A percentile compares a stretch with the other conserved stretches of the same genome.
Conservation (phyloP, 1,139 yeast species). For the Geotrichum restrictum region DNA sequence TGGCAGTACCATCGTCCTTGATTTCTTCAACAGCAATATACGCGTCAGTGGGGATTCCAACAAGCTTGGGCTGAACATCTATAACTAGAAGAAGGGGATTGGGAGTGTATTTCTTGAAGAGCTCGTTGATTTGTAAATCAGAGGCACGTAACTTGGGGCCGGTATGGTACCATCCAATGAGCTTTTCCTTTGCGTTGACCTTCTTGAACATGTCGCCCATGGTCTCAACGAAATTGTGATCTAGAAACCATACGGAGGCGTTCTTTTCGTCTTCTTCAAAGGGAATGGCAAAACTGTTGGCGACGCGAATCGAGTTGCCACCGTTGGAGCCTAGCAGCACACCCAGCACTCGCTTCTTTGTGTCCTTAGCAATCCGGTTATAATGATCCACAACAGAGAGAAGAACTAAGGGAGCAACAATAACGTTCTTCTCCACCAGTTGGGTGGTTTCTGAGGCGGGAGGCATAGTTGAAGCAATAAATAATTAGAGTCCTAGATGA, state of each 20-base stretch:
- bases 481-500: background rate
- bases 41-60: constrained; percentile 94
- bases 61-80: constrained; percentile 76
- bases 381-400: constrained; percentile 94
- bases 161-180: constrained; percentile 98
- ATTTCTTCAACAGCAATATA: constrained; percentile 92
- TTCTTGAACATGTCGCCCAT: constrained; percentile 98
- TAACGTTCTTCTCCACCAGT: constrained; percentile 53
- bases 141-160: constrained; percentile 90
- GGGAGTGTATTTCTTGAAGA: constrained; percentile 76
- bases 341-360: constrained; percentile 85
- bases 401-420: constrained; percentile 93
- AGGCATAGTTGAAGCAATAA: constrained; percentile 16
- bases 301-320: constrained; percentile 44
- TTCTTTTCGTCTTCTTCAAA: constrained; percentile 95
- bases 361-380: constrained; percentile 70
- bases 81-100: constrained; percentile 86
- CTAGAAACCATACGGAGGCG: constrained; percentile 94
- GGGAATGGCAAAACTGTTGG: constrained; percentile 61
- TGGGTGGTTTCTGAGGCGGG: constrained; percentile 23
- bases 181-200: constrained; percentile 91
- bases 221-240: constrained; percentile 90
- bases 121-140: constrained; percentile 85
- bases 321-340: constrained; percentile 79
- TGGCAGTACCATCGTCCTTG: constrained; percentile 92